Evolutionary conservation across 2,329 filamentous ascomycete species (phyloP), one percentile per base, ranked within the genome.

Genomic region (Penicillium sp.): DNA sequence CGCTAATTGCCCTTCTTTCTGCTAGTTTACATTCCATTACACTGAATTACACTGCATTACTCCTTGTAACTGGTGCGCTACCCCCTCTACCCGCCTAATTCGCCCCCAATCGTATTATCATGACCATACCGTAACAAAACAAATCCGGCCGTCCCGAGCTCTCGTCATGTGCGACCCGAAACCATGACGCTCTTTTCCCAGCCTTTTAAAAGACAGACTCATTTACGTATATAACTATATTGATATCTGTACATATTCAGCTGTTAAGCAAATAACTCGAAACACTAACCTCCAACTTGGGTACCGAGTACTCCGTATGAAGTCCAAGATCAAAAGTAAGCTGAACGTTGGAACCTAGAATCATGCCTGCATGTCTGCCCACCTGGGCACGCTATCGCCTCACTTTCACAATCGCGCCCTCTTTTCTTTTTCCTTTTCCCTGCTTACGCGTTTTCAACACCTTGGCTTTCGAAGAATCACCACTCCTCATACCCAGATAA

Each of bases 1-100:
- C 27, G 39, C 56, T 53, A 42, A 44, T 45, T 43, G 19, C 27
- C 53, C 53, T 41, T 53, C 51, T 59, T 57, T 58, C 58, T 56
- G 58, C 50, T 53, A 29, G 35, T 41, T 53, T 41, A 47, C 50
- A 32, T 18, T 29, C 19, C 13, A 29, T 29, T 44, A 44, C 42
- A 16, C 4, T 16, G 10, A 7, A 30, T 19, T 44, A 44, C 41
- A 0, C 5, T 11, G 7, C n/a, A 32, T 16, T 53, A 38, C 26
- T 3, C 2, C 18, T 11, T 7, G 30, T 55, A 27, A 55, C 46
- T 53, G 51, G 42, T n/a, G 14, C 7, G 40, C 27, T 2, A 1
- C 10, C 7, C 6, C 11, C 5, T 2, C 13, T 47, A n/a, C 1
- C 11, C 14, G 13, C 42, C 19, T 3, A 34, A 32, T 1, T 47